Conservation (phyloP, 768 basidiomycete genomes). For the Tylopilus balloui region DNA sequence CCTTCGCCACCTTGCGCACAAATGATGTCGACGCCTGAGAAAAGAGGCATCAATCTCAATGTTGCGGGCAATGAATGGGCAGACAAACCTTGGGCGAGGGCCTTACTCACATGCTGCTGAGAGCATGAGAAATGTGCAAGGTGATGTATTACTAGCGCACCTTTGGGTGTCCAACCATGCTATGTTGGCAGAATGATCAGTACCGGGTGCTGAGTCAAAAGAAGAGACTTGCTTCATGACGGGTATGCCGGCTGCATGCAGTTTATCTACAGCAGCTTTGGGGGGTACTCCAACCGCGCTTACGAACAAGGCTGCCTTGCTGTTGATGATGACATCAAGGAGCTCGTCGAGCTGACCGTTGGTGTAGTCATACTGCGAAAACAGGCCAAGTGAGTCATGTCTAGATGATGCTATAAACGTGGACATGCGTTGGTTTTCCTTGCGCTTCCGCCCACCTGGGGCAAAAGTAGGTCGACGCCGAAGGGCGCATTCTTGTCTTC, state of each 20-base stretch:
- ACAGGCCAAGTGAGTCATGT: background rate
- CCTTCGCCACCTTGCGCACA: conserved; percentile 88
- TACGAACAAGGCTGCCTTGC: conserved; percentile 73
- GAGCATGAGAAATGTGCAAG: background rate
- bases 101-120: conserved; percentile 64
- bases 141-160: conserved; percentile 29
- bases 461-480: conserved; percentile 80
- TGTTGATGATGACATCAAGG: conserved; percentile 72
- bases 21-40: conserved; percentile 78
- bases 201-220: background rate
- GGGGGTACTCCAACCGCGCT: conserved; percentile 84
- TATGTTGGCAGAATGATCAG: conserved; percentile 24
- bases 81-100: conserved; percentile 59
- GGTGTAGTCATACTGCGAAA: conserved; percentile 62
- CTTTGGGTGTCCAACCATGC: conserved; percentile 86
- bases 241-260: conserved; percentile 72
- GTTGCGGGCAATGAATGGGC: background rate
- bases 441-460: conserved; percentile 77
- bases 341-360: conserved; percentile 72
- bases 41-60: background rate
- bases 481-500: conserved; percentile 74
- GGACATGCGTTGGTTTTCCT: conserved; percentile 69
- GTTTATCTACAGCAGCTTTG: conserved; percentile 72
- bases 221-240: conserved; percentile 72
- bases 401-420: background rate